These are phyloP conservation scores for Neocallimastix lanati DNA, from an alignment of 192 early-diverging fungal species.

Conservation along the genomic window DNA sequence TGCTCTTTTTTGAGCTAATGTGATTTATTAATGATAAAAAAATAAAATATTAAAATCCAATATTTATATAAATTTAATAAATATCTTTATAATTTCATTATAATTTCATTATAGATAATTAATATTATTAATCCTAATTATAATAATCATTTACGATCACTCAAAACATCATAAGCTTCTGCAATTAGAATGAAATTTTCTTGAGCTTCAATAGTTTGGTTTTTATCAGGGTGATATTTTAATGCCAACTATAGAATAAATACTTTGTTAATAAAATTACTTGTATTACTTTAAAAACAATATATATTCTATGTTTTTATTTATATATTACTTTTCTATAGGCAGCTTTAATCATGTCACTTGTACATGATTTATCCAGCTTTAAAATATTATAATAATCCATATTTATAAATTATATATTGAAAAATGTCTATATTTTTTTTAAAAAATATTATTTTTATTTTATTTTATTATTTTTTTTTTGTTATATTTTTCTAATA, in stretches of 20 bases:
- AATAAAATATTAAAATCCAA: too few relatives aligned
- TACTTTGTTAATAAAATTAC: background rate
- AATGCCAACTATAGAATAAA: background rate
- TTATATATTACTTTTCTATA: background rate
- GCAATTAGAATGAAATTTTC: background rate
- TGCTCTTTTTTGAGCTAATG: slow-evolving; percentile 21
- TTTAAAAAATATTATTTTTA: too few relatives aligned
- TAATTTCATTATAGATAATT: too few relatives aligned
- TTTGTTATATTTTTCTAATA: too few relatives aligned
- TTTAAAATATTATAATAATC: background rate
- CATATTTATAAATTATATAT: background rate
- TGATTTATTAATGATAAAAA: too few relatives aligned
- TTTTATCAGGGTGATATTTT: background rate
- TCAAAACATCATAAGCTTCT: background rate
- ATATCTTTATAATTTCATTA: too few relatives aligned
- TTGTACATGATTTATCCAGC: background rate
- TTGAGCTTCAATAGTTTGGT: background rate
- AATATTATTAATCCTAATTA: too few relatives aligned
- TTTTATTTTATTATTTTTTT: too few relatives aligned
- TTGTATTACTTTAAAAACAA: too few relatives aligned
- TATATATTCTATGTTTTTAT: too few relatives aligned
- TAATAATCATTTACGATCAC: background rate
- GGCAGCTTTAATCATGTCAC: background rate
- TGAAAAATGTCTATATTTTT: background rate
- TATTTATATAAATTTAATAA: too few relatives aligned